A percentile compares a stretch with the other conserved stretches of the same genome.
These are phyloP conservation scores for Volvox carteri DNA, from an alignment of 163 green algal species.

Conservation along the genomic window DNA sequence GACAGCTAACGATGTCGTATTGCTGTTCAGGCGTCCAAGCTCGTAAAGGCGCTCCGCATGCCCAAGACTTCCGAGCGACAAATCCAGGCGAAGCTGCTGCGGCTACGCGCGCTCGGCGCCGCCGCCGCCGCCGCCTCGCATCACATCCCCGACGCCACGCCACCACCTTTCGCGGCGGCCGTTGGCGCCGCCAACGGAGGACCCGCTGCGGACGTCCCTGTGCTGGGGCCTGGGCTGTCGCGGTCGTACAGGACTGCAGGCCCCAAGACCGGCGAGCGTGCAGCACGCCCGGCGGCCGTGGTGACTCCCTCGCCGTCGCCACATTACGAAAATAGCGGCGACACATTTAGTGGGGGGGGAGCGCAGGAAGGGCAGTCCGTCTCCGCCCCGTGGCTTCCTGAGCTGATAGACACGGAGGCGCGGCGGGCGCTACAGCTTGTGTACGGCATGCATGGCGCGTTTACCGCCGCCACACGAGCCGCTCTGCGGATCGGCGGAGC, in stretches of 20 bases:
- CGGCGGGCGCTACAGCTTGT: neutral
- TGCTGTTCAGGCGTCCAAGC: neutral
- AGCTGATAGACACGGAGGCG: neutral
- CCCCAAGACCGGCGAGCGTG: neutral
- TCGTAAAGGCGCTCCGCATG: neutral
- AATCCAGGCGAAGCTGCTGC: neutral
- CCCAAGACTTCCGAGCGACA: neutral
- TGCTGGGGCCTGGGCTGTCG: neutral
- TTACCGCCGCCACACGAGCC: neutral
- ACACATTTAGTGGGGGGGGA: neutral
- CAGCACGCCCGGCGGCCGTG: too few species aligned
- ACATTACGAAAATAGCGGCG: too few species aligned
- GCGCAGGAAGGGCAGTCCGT: neutral
- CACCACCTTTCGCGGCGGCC: neutral
- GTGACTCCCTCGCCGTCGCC: too few species aligned
- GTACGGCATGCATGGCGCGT: neutral
- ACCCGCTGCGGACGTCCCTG: neutral
- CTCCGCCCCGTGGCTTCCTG: neutral
- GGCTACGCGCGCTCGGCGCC: conserved; percentile 8
- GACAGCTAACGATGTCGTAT: too few species aligned
- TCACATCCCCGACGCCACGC: neutral
- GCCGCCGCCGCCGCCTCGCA: neutral
- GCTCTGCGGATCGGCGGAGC: neutral
- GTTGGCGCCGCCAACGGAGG: too few species aligned
- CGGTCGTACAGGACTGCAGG: neutral